Evolutionary conservation across 352 stramenopile genomes (phyloP), one percentile per base, ranked within the genome.

Genomic region (Plasmopara viticola): DNA sequence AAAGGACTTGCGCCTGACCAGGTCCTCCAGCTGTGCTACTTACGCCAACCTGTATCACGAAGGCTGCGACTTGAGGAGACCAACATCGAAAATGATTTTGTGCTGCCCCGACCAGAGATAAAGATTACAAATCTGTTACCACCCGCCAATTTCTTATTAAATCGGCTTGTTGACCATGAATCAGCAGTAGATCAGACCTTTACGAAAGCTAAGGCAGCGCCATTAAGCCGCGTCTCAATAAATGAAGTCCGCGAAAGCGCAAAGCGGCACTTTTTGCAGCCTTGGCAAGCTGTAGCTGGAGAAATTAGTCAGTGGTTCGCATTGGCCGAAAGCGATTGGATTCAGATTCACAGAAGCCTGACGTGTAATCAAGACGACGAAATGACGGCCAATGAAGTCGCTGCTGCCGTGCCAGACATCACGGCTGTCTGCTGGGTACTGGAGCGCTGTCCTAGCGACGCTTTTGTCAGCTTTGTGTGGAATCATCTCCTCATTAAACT

Each of bases 21-120:
- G 39, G 67, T 73, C 29, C 62, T 89, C 33, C 78, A 82, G 33
- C 55, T 89, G 44, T 72, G 74, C 30, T 89, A 68, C 49, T 66
- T 82, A 9, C 62, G 78, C 14, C 67, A 62, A 29, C 46, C 66
- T 34, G 58, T 63, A 6, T 62, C 68, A 14, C 60, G 60, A 8
- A 48, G 47, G 18, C 15, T 64, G 25, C 54, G 35, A 18, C 20
- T 58, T 9, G 57, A 74, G 20, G 14, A 35, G 18, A 52, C 56
- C 0, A 51, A 54, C n/a, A 57, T 70, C 13, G 65, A 74, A 40
- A 61, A 81, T 30, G 68, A 72, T 9, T 85, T 87, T 45, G 62
- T 84, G 20, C 53, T 87, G 12, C 76, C 74, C 6, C 52, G 60
- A 5, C 74, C 74, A 17, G 42, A 64, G 9, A 44, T 89, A 2